Evolutionary conservation across 768 basidiomycete genomes (phyloP), one percentile per base, ranked within the genome.

Genomic region (Hericium erinaceus): DNA sequence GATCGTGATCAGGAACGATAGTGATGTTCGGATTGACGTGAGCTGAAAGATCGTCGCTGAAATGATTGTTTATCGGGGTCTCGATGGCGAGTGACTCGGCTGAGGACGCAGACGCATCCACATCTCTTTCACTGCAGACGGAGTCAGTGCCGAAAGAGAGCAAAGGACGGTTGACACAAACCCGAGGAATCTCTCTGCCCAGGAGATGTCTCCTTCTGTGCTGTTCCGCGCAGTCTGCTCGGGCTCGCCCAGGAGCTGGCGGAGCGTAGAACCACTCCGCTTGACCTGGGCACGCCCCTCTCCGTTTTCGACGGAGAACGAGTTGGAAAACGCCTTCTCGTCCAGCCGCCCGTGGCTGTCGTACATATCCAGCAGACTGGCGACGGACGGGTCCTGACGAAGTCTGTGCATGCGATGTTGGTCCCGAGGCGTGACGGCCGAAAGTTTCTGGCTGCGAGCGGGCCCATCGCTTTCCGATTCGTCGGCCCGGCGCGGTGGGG

Each of bases 181-280:
- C 89, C 77, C 79, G 55, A 90, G 73, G 68, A 80, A 84, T 46
- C 80, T 78, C 71, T 92, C 89, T 12, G 89, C 89, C 89, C 89
- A 92, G 2, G 88, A 90, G 55, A 92, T 89, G 62, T 91, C 88
- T 7, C 87, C 83, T 67, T 89, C 86, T 7, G 66, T 60, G 60
- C 74, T 75, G n/a, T 69, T 65, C 56, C 74, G 71, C 28, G 57
- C 56, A 33, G 9, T 8, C 13, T 39, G 41, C 37, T 67, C 68
- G 20, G 83, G 75, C 54, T 77, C 77, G 2, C 88, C 87, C 33
- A 92, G 74, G 2, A 92, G 71, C 65, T 89, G 83, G 4, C 87
- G 81, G 58, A 92, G 69, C 10, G 89, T 90, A 5, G 88, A 89
- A 1, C 85, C 85, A 58, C 75, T 83, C 6, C 85, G 77, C 51